Evolutionary conservation across 192 early-diverging fungal species (phyloP), one percentile per base, ranked within the genome.

Genomic region (Umbelopsis vinacea): DNA sequence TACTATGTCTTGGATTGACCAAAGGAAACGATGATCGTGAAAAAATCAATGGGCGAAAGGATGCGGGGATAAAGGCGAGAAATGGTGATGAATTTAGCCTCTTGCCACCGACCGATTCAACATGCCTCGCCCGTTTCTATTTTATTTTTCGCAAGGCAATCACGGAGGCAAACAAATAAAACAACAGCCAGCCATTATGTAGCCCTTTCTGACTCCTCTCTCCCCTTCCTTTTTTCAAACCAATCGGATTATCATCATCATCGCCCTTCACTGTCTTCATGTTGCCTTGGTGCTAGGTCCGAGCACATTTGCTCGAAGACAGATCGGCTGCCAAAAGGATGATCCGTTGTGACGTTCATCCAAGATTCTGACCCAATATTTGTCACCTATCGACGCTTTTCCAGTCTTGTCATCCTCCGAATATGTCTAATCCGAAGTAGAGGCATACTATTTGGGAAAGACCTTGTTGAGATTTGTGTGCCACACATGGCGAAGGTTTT

Each of bases 401-500:
- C 57, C 57, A 10, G 33, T 63, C 23, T 29, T 35, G 57, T 63
- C 33, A 7, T 14, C 15, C 15, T 35, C 33, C 57, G 29, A 14
- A 63, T 63, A 35, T 63, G 33, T 26, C 57, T 26, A 63, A 63
- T 63, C 15, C 57, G 57, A 63, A 17, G 19, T 3, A 50, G 48
- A 50, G 48, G 48, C 26, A 63, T 35, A n/a, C 57, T 63, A 63
- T 63, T 63, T 63, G 33, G 29, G 57, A 12, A 29, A 17, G 57
- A 43, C 40, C 57, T 35, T 37, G 33, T 37, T 63, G 33, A 19
- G 53, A 26, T 63, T 29, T 63, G 57, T 63, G 57, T 63, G 15
- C 57, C 57, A 33, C 57, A 63, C 57, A 63, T 63, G 57, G 57
- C 57, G 57, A 63, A 22, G 57, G 29, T 22, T 63, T 63, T n/a